These are phyloP conservation scores for Paramecium caudatum DNA, from an alignment of 73 alveolate genomes.

Conservation along the genomic window DNA sequence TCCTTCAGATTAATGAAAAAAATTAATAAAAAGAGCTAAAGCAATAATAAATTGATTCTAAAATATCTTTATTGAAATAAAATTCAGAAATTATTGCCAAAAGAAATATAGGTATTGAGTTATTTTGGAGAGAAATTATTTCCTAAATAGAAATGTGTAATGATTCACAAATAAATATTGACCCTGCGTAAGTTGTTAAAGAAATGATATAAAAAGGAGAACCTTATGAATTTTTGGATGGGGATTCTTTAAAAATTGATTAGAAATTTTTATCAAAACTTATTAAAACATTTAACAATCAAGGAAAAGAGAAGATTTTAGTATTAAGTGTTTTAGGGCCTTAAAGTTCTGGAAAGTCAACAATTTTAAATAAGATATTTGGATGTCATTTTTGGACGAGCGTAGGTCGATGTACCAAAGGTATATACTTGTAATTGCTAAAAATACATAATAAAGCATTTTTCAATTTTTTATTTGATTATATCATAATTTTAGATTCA, in stretches of 20 bases:
- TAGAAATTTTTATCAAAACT: not conserved
- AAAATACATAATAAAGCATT: conserved; percentile 17
- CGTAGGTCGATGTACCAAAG: conserved; percentile 67
- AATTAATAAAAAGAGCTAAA: not conserved
- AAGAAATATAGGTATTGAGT: not conserved
- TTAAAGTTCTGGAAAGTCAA: conserved; percentile 53
- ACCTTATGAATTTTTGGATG: not conserved
- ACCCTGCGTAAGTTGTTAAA: not conserved
- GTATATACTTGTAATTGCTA: conserved; percentile 53
- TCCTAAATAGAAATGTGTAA: not conserved
- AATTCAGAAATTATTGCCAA: not conserved
- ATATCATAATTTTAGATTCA: not conserved
- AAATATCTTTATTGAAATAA: not conserved
- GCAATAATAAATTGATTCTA: not conserved
- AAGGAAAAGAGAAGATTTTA: not conserved
- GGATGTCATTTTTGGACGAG: conserved; percentile 66
- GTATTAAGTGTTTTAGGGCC: conserved; percentile 68
- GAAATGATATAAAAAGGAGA: not conserved
- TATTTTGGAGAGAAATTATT: not conserved
- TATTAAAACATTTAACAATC: not conserved
- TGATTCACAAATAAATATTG: not conserved
- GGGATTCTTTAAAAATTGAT: not conserved
- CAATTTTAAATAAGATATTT: conserved; percentile 59
- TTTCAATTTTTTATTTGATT: not conserved
- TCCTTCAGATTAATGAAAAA: not conserved